A percentile compares a stretch with the other conserved stretches of the same genome.
phyloP scores from a whole-genome alignment of 495 filamentous ascomycete genomes.

The Penicillium pancosmium region DNA sequence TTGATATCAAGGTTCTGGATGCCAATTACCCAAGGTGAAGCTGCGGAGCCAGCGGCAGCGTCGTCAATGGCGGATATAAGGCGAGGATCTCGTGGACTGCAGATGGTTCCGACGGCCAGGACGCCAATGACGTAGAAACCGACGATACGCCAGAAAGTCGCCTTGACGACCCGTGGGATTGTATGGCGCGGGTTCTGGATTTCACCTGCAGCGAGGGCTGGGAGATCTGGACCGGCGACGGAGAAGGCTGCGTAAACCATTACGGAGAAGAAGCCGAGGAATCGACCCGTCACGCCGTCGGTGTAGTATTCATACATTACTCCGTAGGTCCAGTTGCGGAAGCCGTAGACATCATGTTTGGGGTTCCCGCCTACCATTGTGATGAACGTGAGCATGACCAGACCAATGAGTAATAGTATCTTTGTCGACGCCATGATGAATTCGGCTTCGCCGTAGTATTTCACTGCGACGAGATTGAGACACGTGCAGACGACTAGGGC shows the following conservation, averaged over 20 bases:
- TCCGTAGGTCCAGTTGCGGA: conserved; percentile 48
- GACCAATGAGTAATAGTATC: conserved; percentile 71
- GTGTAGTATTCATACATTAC: conserved; percentile 30
- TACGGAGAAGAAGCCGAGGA: conserved; percentile 46
- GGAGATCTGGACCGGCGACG: conserved; percentile 64
- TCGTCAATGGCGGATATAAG: conserved; percentile 57
- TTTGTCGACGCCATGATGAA: conserved; percentile 77
- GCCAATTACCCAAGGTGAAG: conserved; percentile 60
- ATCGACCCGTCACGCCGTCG: conserved; percentile 37
- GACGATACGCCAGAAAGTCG: conserved; percentile 81
- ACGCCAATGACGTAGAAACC: conserved; percentile 72
- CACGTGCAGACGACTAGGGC: conserved; percentile 66
- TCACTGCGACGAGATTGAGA: conserved; percentile 69
- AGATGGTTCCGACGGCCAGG: conserved; percentile 55
- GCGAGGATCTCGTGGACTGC: conserved; percentile 47
- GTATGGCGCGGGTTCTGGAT: conserved; percentile 72
- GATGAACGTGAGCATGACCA: conserved; percentile 68
- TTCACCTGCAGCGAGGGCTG: conserved; percentile 81
- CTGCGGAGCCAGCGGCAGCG: conserved; percentile 43
- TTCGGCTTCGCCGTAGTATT: conserved; percentile 72
- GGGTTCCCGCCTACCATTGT: conserved; percentile 69
- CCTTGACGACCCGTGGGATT: conserved; percentile 75
- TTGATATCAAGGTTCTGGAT: conserved; percentile 61
- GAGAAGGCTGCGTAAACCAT: conserved; percentile 50
- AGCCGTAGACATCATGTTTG: conserved; percentile 64